Base-by-base conservation (phyloP, 2,329 filamentous ascomycete genomes). In the Diaporthe velutina region DNA sequence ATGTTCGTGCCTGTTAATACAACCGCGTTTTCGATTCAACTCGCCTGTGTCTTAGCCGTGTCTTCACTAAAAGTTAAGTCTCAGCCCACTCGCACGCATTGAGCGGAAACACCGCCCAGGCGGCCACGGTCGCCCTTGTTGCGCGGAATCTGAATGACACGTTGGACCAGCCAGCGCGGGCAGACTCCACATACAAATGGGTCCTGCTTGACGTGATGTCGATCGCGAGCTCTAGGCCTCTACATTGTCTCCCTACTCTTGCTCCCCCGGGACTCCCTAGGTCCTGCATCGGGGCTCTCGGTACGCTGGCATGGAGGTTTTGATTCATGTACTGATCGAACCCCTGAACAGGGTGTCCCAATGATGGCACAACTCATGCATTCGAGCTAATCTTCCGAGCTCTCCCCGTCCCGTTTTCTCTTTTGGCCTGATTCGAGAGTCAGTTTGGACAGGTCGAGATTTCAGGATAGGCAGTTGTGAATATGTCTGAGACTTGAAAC, bases 111-210 rank as follows among this genome's bases (percentile, higher is more conserved):
- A 38, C 25, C 13, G 40, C 40, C 28, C 48, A 28, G n/a, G 30
- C 45, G 40, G 40, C 6, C 40, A 45, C 60, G 28, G 40, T 48
- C 60, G 60, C 60, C 22, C 42, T 52, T 67, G 45, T 35, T 38
- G 42, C 7, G 61, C 61, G 30, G 61, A 67, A 52, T 35, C 61
- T 30, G 61, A 52, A 50, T 52, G 45, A 67, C 45, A 67, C 61
- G 61, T 67, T 50, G 61, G 28, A n/a, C 38, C 30, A 48, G 22
- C 45, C 22, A 25, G 7, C 33, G 22, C 28, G 50, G 61, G n/a
- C 61, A 25, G 45, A 60, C 61, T 67, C 61, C 61, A 67, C 61
- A 52, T 19, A 25, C 30, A 17, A 35, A 48, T 67, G 61, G 61
- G 61, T 67, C 30, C 42, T 22, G 52, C 30, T 38, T 25, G 30